phyloP scores from a whole-genome alignment of 1,284 basidiomycete genomes.

The Peniophora sp. region DNA sequence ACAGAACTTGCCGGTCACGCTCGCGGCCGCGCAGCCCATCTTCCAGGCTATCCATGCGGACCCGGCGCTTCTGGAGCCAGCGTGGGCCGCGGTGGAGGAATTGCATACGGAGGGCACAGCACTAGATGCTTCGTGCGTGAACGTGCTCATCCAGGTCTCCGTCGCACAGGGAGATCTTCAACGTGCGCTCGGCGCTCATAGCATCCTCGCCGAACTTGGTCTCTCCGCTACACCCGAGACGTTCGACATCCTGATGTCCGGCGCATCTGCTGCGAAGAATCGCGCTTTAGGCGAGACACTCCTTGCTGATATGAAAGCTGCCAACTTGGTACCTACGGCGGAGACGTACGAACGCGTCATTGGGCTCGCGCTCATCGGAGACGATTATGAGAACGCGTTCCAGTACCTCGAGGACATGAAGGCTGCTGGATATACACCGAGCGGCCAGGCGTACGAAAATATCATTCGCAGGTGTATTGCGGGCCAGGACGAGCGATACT shows the following conservation, averaged over 20 bases:
- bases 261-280: conserved; percentile 48
- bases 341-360: conserved; percentile 64
- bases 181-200: conserved; percentile 72
- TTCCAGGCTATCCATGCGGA: conserved; percentile 37
- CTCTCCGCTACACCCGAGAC: conserved; percentile 55
- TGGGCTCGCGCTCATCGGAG: conserved; percentile 59
- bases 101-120: conserved; percentile 42
- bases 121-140: conserved; percentile 54
- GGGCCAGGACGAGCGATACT: conserved; percentile 53
- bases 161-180: conserved; percentile 60
- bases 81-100: conserved; percentile 59
- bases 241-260: conserved; percentile 64
- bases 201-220: conserved; percentile 47
- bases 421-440: conserved; percentile 45
- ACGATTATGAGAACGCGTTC: conserved; percentile 79
- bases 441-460: conserved; percentile 47
- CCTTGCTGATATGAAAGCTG: conserved; percentile 52
- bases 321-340: conserved; percentile 43
- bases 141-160: conserved; percentile 60
- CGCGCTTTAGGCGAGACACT: conserved; percentile 56
- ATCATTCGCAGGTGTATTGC: conserved; percentile 54
- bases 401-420: conserved; percentile 87
- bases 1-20: conserved; percentile 34
- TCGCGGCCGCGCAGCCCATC: conserved; percentile 45
- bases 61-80: conserved; percentile 51